Base-by-base conservation (phyloP, 495 filamentous ascomycete species). In the Penicillium steckii region DNA sequence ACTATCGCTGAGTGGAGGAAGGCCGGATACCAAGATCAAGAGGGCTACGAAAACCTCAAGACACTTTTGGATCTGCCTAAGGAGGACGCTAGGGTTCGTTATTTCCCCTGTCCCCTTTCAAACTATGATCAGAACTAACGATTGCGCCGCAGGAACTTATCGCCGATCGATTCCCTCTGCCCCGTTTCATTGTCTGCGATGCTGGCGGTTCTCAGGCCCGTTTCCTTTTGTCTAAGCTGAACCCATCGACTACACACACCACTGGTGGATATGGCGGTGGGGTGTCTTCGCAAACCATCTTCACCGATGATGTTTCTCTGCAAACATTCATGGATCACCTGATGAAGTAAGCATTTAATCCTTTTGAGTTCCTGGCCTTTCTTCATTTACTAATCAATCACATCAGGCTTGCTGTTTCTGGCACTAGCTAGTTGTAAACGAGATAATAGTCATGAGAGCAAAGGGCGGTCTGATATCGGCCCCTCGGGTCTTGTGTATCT, bases 301-400 rank as follows among this genome's bases (percentile, higher is more conserved):
- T 99, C 72, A 99, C 95, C 2, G 95, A 99, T 62, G 95, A 99
- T 72, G 95, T 99, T 46, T 96, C 91, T 19, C 75, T 99, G 65
- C 94, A 97, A 71, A 97, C 93, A 6, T 99, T 99, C 66, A 99
- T 97, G 94, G 95, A 99, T 57, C 90, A 95, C 76, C 74, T 99
- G 67, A 99, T 99, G 95, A 99, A 99, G 90, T 93, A 71, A 76
- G 88, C 77, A 25, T n/a, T 10, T 38, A 19, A 18, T 12, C 23
- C 3, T 25, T 23, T 5, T 30, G n/a, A 17, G 7, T 22, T 12
- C 6, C 3, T 15, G 6, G 13, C 33, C 12, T n/a, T n/a, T 19
- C 19, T 32, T 3, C 25, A 10, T 17, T 33, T 61, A 22, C 75
- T 80, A 65, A 80, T 50, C 22, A 7, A 43, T 29, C 44, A 26